Conservation (phyloP, 208 protist genomes). For the Trypanosoma caninum region DNA sequence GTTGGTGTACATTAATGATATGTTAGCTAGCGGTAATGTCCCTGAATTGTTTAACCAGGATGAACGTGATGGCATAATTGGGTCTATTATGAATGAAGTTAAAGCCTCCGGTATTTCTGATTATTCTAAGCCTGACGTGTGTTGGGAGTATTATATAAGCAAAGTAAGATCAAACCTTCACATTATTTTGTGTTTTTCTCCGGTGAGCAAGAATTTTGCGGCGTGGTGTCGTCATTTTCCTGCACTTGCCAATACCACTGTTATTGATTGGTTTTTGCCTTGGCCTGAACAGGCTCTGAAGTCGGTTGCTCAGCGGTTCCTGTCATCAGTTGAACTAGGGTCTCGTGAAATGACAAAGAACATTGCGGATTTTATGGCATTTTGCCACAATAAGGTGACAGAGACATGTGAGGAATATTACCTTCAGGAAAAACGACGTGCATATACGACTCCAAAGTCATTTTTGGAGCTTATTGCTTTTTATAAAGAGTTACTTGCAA, state of each 20-base stretch:
- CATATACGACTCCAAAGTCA: constrained; percentile 99
- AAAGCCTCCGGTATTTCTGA: constrained; percentile 87
- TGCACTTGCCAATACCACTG: constrained; percentile 96
- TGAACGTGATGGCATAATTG: constrained; percentile 88
- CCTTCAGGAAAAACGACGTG: constrained; percentile 93
- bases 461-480: constrained; percentile 99
- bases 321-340: constrained; percentile 92
- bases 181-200: constrained; percentile 97
- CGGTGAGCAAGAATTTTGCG: constrained; percentile 97
- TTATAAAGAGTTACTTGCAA: constrained; percentile 94
- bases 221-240: constrained; percentile 97
- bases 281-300: constrained; percentile 98
- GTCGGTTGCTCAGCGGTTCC: constrained; percentile 94
- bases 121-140: constrained; percentile 91
- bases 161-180: constrained; percentile 97
- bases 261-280: constrained; percentile 99
- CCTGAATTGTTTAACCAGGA: constrained; percentile 95
- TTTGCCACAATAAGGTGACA: constrained; percentile 93
- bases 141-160: constrained; percentile 96
- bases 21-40: constrained; percentile 97
- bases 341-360: constrained; percentile 75
- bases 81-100: constrained; percentile 91
- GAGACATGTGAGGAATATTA: constrained; percentile 93
- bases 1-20: constrained; percentile 98
- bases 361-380: constrained; percentile 96